Evolutionary conservation across 2,329 filamentous ascomycete species (phyloP).

Genomic region (Claviceps cyperi): DNA sequence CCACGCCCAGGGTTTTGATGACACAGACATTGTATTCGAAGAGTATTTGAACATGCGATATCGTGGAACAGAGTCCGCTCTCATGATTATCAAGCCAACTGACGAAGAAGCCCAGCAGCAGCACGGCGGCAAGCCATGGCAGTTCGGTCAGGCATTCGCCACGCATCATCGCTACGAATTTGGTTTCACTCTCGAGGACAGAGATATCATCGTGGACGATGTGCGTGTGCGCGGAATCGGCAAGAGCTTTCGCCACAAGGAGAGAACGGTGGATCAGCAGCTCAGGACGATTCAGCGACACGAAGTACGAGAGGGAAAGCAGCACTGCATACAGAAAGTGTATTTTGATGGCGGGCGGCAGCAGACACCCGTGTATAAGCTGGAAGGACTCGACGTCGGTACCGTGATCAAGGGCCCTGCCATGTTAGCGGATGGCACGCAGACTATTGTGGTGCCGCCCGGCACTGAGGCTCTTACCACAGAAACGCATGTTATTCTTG

Average conservation of each 20-base stretch:
- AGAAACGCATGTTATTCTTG: constrained; percentile 78
- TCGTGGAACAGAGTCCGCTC: constrained; percentile 74
- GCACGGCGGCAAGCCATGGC: constrained; percentile 56
- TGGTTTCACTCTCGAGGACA: constrained; percentile 70
- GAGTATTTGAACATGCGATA: constrained; percentile 93
- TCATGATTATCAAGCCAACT: constrained; percentile 73
- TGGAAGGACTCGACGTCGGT: constrained; percentile 59
- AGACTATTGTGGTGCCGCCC: constrained; percentile 84
- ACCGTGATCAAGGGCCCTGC: constrained; percentile 66
- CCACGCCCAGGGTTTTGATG: constrained; percentile 63
- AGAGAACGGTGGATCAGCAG: constrained; percentile 75
- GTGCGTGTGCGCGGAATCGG: constrained; percentile 79
- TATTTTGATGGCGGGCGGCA: constrained; percentile 73
- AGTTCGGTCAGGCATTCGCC: constrained; percentile 72
- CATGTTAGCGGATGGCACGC: constrained; percentile 73
- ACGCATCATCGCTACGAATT: constrained; percentile 86
- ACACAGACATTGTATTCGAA: constrained; percentile 65
- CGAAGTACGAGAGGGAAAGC: constrained; percentile 41
- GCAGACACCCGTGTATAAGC: constrained; percentile 70
- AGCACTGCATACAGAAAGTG: constrained; percentile 52
- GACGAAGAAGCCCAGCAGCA: constrained; percentile 44
- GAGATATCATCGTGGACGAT: constrained; percentile 83
- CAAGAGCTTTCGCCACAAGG: constrained; percentile 67
- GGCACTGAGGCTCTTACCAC: constrained; percentile 62
- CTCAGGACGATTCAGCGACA: constrained; percentile 53